phyloP scores from a whole-genome alignment of 2,329 filamentous ascomycete species.

The Trichophyton equinum region DNA sequence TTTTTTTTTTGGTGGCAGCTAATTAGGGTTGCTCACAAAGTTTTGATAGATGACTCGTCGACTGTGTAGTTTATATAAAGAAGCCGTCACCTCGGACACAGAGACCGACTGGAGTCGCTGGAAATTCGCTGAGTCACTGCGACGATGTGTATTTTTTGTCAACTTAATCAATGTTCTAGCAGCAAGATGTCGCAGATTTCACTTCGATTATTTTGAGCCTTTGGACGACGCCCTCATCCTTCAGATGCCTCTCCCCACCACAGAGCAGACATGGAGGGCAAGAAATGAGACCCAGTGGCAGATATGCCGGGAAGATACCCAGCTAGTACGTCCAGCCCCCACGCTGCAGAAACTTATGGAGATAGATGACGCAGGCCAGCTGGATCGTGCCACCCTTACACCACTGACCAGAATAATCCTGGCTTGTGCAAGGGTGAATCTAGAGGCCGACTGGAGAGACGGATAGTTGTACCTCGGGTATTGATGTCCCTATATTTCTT shows the following conservation, averaged over 20 bases:
- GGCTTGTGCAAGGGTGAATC: neutral
- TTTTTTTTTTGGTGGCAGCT: too few species aligned
- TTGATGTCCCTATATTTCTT: neutral
- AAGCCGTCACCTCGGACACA: neutral
- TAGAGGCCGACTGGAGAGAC: slow-evolving; percentile 1
- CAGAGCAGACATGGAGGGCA: neutral
- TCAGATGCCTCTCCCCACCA: slow-evolving; percentile 1
- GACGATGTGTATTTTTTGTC: neutral
- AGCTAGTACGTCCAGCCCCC: neutral
- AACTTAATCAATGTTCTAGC: slow-evolving; percentile 5
- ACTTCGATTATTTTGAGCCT: slow-evolving; percentile 2
- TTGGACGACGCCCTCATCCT: slow-evolving; percentile 1
- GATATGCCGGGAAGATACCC: neutral
- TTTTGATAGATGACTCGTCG: neutral
- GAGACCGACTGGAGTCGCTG: neutral
- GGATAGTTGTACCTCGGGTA: neutral
- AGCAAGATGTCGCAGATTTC: slow-evolving; percentile 1
- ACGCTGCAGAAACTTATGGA: neutral
- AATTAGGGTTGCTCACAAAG: too few species aligned
- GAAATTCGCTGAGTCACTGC: slow-evolving; percentile 1
- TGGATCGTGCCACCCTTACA: slow-evolving; percentile 3
- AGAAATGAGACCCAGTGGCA: neutral
- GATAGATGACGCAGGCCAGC: neutral
- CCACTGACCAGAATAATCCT: slow-evolving; percentile 3
- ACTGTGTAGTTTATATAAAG: neutral